Base-by-base conservation (phyloP, 805 yeast genomes). In the Metschnikowia borealis region DNA sequence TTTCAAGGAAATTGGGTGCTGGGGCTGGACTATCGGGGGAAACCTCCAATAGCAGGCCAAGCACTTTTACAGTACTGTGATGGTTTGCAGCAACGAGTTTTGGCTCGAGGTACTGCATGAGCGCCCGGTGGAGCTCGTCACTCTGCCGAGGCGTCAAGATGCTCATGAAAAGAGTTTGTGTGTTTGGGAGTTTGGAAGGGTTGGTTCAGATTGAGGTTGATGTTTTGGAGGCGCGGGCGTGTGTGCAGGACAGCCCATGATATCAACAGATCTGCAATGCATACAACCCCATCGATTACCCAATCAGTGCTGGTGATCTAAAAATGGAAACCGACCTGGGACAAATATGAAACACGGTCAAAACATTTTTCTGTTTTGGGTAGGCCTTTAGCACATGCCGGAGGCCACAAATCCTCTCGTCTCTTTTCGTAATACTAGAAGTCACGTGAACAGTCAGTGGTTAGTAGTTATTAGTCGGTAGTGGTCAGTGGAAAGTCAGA, bases 1-100 rank as follows among this genome's bases (percentile, higher is more conserved):
- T 85, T 57, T 85, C 89, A 37, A 89, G 69, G 52, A 73, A 74
- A 54, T 71, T 63, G 45, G 73, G 67, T 10, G 73, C 68, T 5
- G 39, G 33, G 5, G 70, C 57, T 17, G 59, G 56, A 31, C 56
- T 59, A 10, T 74, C 61, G n/a, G 36, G 38, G 6, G 46, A 3
- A 34, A 60, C 29, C 53, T 54, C 41, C 51, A 60, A 39, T 46
- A 57, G 40, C 18, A 14, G 44, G 15, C 47, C 46, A n/a, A 47
- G 47, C 10, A 48, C 45, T 7, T 43, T 43, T 13, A 54, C 47
- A 8, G 33, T 29, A 4, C 20, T 37, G 18, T 11, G 17, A 5
- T 54, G 37, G 40, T 40, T 46, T 4, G 49, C 46, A 10, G 35
- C 45, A 17, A 29, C 20, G 43, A 68, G 64, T 6, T 67, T 54